phyloP scores from a whole-genome alignment of 1,284 basidiomycete species.

The Pyrrhoderma noxium region DNA sequence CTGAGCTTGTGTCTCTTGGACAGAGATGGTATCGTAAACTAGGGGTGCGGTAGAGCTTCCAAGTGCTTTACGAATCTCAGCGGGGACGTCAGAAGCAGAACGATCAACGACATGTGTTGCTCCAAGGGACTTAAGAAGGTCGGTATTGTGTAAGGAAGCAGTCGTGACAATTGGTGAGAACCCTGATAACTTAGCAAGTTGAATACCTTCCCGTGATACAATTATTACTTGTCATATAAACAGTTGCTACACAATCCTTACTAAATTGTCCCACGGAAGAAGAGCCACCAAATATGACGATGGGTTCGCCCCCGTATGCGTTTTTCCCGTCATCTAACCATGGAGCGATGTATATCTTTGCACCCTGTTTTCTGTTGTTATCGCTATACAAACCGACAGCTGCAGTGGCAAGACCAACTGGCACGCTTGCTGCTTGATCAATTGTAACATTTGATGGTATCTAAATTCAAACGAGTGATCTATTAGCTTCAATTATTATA shows the following conservation, averaged over 20 bases:
- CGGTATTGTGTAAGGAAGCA: constrained; percentile 38
- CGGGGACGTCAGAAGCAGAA: constrained; percentile 24
- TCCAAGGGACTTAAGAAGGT: constrained; percentile 41
- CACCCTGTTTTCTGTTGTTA: not conserved
- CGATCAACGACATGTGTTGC: constrained; percentile 48
- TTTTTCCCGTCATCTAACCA: constrained; percentile 23
- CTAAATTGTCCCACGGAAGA: constrained; percentile 32
- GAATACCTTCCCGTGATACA: constrained; percentile 21
- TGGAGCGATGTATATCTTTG: constrained; percentile 13
- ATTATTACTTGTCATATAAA: not conserved
- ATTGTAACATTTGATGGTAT: constrained; percentile 27
- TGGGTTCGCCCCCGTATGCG: constrained; percentile 23
- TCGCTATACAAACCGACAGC: constrained; percentile 29
- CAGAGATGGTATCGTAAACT: constrained; percentile 33
- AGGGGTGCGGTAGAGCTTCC: constrained; percentile 26
- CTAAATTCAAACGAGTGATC: constrained; percentile 19
- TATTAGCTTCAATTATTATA: not conserved
- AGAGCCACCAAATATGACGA: constrained; percentile 32
- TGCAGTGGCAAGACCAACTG: constrained; percentile 34
- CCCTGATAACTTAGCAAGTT: constrained; percentile 45
- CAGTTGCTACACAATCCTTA: constrained; percentile 15
- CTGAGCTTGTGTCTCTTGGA: constrained; percentile 13
- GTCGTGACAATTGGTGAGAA: constrained; percentile 49
- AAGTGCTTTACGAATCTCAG: constrained; percentile 27
- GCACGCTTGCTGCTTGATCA: constrained; percentile 32